Evolutionary conservation across 495 filamentous ascomycete genomes (phyloP), one percentile per base, ranked within the genome.

Genomic region (Penicillium roqueforti): DNA sequence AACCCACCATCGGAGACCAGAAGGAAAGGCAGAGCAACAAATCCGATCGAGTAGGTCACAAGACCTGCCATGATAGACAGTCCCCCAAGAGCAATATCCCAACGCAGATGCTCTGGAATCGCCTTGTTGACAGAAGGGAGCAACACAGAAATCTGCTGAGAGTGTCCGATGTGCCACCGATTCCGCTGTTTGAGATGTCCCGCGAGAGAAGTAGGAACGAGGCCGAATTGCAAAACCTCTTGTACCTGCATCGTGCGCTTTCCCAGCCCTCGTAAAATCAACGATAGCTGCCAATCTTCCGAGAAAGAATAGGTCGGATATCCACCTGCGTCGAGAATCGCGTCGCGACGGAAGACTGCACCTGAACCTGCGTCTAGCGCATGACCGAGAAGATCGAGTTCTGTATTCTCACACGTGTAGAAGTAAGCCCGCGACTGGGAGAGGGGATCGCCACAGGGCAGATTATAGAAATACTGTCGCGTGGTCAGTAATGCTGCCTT

Each of bases 171-270:
- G 45, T 69, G 54, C 74, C 75, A 80, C 28, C 77, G 65, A 31
- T 71, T 76, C 13, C 75, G 58, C 59, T 83, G 79, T 25, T 75
- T 73, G n/a, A 80, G 60, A 51, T 81, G 76, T 0, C 73, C 74
- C 14, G 64, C 61, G 16, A 79, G 65, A 8, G 74, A 72, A 13
- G 74, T 68, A 1, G 79, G 79, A n/a, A 79, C 76, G 0, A 72
- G 69, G 0, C 80, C 80, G 19, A 67, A 79, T 56, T 83, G 80
- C 13, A 82, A 51, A 13, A 67, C 59, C 44, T 82, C 80, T 25
- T 75, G 72, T 3, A 80, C 63, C 45, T 75, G 77, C 6, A 76
- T 66, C 6, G 68, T 77, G 19, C 66, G 65, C 58, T 75, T 72
- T 0, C 75, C 80, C 9, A 60, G 51, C 0, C 74, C 74, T 14